Conservation (phyloP, 176 grass and related monocot species). For the Bolboschoenus planiculmis region DNA sequence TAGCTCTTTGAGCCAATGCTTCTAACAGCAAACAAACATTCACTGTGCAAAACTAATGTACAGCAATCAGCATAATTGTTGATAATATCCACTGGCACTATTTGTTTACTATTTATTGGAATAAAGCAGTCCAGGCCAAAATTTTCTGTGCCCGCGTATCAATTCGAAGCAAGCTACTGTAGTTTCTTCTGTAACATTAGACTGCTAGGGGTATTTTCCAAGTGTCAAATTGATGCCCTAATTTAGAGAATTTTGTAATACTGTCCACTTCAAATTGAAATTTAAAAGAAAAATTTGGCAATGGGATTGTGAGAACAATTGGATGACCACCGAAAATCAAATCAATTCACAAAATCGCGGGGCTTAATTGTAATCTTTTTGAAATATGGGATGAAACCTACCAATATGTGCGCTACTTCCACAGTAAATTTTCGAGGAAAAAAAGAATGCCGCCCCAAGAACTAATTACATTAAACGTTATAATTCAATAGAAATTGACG, state of each 20-base stretch:
- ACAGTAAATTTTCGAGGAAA: not conserved
- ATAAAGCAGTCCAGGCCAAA: not conserved
- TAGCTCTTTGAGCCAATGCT: not conserved
- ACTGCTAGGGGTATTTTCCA: not conserved
- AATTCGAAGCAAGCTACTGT: not conserved
- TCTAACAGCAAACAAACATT: not conserved
- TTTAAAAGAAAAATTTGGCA: not conserved
- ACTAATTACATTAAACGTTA: not conserved
- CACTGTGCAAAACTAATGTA: not conserved
- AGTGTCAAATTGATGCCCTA: not conserved
- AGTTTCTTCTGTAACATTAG: not conserved
- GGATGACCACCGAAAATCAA: not conserved
- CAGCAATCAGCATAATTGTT: not conserved
- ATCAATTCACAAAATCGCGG: not conserved
- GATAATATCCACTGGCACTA: not conserved
- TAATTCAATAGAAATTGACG: not conserved
- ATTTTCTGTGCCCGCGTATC: not conserved
- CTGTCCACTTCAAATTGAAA: not conserved
- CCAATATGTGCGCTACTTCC: not conserved
- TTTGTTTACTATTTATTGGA: not conserved
- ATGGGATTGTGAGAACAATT: not conserved
- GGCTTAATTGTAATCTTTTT: not conserved
- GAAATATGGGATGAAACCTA: not conserved
- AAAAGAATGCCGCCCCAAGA: not conserved
- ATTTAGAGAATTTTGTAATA: not conserved